phyloP scores from a whole-genome alignment of 495 filamentous ascomycete genomes.

The Glarea lozoyensis region DNA sequence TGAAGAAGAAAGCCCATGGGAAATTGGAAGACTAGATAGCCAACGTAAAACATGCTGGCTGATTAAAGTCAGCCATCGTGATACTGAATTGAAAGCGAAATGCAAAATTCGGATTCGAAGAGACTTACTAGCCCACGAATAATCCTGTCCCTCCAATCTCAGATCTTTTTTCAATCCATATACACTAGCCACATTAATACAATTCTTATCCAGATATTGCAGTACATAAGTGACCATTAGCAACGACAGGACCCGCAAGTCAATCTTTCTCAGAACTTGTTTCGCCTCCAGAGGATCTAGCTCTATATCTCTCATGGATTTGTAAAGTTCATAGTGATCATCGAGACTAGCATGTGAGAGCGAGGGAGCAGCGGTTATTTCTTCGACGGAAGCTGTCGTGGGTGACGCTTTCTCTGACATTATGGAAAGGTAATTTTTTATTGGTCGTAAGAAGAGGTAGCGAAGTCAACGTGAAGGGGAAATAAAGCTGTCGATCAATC shows the following conservation, averaged over 20 bases:
- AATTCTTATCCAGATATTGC: conserved; percentile 53
- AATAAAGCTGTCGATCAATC: no score
- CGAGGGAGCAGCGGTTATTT: no score
- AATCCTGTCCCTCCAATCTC: conserved; percentile 43
- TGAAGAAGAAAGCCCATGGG: conserved; percentile 41
- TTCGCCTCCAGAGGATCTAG: conserved; percentile 25
- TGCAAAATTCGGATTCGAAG: no score
- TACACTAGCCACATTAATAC: conserved; percentile 47
- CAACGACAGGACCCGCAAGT: conserved; percentile 43
- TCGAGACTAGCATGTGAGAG: no score
- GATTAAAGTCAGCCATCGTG: background rate
- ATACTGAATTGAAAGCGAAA: background rate
- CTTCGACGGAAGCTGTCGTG: no score
- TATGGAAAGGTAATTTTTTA: no score
- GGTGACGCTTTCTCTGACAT: no score
- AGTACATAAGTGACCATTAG: conserved; percentile 47
- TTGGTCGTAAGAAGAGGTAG: no score
- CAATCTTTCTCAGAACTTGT: conserved; percentile 46
- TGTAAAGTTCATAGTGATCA: conserved; percentile 38
- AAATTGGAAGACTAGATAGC: conserved; percentile 35
- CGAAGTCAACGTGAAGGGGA: no score
- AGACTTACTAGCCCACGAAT: conserved; percentile 36
- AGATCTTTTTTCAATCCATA: conserved; percentile 46
- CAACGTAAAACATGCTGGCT: conserved; percentile 24
- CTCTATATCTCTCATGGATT: conserved; percentile 23